Conservation (phyloP, 176 grass and related monocot genomes). For the Themeda triandra region DNA sequence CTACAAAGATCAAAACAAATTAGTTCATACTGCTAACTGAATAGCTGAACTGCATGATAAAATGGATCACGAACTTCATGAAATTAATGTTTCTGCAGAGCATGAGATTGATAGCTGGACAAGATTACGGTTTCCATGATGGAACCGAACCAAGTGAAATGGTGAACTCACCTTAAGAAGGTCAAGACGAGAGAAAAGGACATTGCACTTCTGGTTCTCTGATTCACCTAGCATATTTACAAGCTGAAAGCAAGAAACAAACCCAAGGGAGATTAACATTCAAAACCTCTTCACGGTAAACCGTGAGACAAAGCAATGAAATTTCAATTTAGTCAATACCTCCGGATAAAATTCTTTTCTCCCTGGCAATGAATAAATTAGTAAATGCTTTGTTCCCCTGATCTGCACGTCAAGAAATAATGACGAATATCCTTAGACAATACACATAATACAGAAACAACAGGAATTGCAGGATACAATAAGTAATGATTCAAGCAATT, state of each 20-base stretch:
- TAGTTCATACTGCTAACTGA: neutral
- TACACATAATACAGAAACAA: neutral
- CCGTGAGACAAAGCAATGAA: neutral
- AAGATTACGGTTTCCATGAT: neutral
- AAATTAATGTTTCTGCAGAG: neutral
- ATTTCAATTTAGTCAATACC: conserved; percentile 40
- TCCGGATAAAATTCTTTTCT: conserved; percentile 92
- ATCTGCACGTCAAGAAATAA: conserved; percentile 57
- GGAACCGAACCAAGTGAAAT: neutral
- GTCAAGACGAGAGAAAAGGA: conserved; percentile 80
- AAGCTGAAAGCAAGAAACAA: conserved; percentile 52
- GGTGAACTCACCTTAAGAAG: conserved; percentile 62
- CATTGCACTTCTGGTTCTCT: conserved; percentile 52
- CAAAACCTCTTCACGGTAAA: neutral
- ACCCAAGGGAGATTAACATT: neutral
- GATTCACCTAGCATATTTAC: conserved; percentile 88
- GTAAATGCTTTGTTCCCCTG: conserved; percentile 65
- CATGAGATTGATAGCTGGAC: neutral
- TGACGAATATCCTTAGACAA: neutral
- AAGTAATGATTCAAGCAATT: neutral
- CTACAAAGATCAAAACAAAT: neutral
- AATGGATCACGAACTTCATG: neutral
- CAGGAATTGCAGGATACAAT: neutral
- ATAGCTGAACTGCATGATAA: neutral
- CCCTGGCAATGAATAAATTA: conserved; percentile 83